phyloP scores from a whole-genome alignment of 73 alveolate species.

The Symbiodinium natans region DNA sequence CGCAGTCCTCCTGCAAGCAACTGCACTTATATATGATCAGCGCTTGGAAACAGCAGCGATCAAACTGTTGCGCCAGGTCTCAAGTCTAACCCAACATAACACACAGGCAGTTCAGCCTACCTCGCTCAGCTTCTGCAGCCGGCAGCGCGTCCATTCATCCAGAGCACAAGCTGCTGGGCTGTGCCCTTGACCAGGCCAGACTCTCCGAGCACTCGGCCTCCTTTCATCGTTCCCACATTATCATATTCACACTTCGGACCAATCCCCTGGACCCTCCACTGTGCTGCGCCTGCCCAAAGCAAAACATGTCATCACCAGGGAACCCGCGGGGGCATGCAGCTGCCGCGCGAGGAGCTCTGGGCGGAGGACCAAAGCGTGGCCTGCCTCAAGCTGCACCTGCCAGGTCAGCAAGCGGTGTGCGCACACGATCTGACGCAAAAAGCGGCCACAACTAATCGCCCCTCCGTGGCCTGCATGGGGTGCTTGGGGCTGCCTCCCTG shows the following conservation, averaged over 20 bases:
- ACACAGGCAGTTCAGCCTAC: not conserved
- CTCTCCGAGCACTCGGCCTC: not conserved
- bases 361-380: not conserved
- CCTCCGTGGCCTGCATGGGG: no score
- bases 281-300: not conserved
- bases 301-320: not conserved
- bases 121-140: not conserved
- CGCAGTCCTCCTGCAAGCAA: not conserved
- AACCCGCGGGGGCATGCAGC: not conserved
- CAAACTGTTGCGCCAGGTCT: not conserved
- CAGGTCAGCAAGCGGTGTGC: no score
- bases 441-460: no score
- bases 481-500: not conserved
- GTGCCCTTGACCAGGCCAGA: not conserved
- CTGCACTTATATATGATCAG: no score
- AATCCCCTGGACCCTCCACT: no score
- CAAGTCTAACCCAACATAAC: no score
- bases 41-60: not conserved
- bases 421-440: no score
- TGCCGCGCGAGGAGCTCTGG: not conserved
- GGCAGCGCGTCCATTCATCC: not conserved
- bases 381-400: no score
- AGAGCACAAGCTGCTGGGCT: not conserved
- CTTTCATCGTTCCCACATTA: no score
- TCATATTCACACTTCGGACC: no score